phyloP scores from a whole-genome alignment of 2,329 filamentous ascomycete species.

The Teratosphaeria gauchensis region DNA sequence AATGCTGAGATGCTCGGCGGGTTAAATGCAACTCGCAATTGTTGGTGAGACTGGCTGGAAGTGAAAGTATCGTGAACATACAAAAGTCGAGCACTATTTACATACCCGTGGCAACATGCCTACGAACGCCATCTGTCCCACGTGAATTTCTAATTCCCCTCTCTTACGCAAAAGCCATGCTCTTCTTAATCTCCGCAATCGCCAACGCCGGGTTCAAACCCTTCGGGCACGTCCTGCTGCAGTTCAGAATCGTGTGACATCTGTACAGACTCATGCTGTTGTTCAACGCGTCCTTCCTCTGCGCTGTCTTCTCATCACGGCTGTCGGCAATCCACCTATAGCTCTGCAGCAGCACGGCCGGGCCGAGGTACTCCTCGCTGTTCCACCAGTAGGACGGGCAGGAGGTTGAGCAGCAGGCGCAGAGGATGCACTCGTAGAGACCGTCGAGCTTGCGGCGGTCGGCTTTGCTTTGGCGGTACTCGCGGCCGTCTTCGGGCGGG shows the following conservation, averaged over 20 bases:
- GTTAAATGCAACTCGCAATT: no score
- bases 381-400: slow-evolving; percentile 99
- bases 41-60: neutral
- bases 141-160: neutral
- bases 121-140: neutral
- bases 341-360: slow-evolving; percentile 90
- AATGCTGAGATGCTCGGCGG: no score
- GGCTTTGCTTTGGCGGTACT: slow-evolving; percentile 81
- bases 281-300: slow-evolving; percentile 85
- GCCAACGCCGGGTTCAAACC: slow-evolving; percentile 90
- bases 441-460: slow-evolving; percentile 96
- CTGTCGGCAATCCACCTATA: slow-evolving; percentile 97
- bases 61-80: neutral
- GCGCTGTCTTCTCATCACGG: slow-evolving; percentile 76
- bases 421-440: slow-evolving; percentile 98
- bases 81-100: neutral
- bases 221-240: slow-evolving; percentile 95
- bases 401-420: slow-evolving; percentile 96
- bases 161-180: slow-evolving; percentile 53
- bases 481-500: slow-evolving; percentile 73
- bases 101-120: neutral
- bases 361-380: slow-evolving; percentile 94
- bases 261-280: slow-evolving; percentile 99
- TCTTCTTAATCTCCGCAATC: slow-evolving; percentile 98
- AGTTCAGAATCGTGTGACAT: slow-evolving; percentile 99